A percentile compares a stretch with the other conserved stretches of the same genome.
These are phyloP conservation scores for Aciculoconidium aculeatum DNA, from an alignment of 805 yeast genomes.

Conservation along the genomic window DNA sequence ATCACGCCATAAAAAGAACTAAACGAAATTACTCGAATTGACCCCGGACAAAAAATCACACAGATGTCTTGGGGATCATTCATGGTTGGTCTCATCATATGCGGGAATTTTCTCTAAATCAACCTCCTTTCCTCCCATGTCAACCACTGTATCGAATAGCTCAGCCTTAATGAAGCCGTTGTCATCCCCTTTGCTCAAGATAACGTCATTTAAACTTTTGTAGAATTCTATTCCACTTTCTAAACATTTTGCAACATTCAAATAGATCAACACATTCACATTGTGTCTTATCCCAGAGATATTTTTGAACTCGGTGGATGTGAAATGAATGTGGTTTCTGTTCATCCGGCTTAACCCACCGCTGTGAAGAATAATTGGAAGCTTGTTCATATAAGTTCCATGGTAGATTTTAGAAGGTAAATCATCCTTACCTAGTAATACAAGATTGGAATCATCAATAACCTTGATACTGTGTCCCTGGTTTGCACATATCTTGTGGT, in stretches of 20 bases:
- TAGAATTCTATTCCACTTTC: slow-evolving; percentile 43
- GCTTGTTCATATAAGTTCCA: slow-evolving; percentile 59
- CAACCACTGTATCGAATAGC: slow-evolving; percentile 32
- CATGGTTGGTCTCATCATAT: no score
- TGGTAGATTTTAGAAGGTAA: slow-evolving; percentile 62
- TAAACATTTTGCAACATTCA: slow-evolving; percentile 49
- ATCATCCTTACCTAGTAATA: slow-evolving; percentile 30
- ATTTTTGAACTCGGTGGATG: slow-evolving; percentile 44
- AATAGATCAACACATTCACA: slow-evolving; percentile 53
- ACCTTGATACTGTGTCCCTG: slow-evolving; percentile 80
- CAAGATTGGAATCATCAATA: slow-evolving; percentile 38
- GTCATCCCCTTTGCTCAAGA: slow-evolving; percentile 56
- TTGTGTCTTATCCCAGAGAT: slow-evolving; percentile 71
- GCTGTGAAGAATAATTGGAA: slow-evolving; percentile 40
- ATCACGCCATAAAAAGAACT: no score
- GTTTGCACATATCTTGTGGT: slow-evolving; percentile 63
- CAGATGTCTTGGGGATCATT: no score
- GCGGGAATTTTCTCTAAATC: no score
- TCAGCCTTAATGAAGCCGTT: slow-evolving; percentile 45
- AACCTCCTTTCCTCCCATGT: slow-evolving; percentile 7
- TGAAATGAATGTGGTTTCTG: slow-evolving; percentile 83
- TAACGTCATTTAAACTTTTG: slow-evolving; percentile 69
- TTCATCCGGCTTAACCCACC: slow-evolving; percentile 64
- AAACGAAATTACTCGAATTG: no score
- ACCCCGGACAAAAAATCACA: no score